Conservation (phyloP, 305 asterid species). For the Fraxinus paxiana region DNA sequence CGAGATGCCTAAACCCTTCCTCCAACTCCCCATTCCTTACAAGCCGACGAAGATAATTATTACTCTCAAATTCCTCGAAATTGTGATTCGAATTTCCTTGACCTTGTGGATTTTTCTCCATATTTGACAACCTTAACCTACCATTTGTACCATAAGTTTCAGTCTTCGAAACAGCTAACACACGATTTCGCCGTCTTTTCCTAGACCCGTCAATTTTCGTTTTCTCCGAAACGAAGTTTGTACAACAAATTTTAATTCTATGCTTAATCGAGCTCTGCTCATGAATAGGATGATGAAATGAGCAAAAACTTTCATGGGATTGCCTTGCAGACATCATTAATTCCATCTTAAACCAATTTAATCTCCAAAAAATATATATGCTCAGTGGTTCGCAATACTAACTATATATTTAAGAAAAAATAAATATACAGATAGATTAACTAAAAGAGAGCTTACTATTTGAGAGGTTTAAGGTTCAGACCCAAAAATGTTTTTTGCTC, state of each 20-base stretch:
- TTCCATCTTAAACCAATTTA: slow-evolving; percentile 40
- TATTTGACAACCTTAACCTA: slow-evolving; percentile 32
- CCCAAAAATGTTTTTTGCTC: background rate
- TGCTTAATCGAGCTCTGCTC: slow-evolving; percentile 20
- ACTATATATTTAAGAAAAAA: background rate
- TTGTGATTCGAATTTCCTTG: slow-evolving; percentile 37
- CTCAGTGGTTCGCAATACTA: background rate
- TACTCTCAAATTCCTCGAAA: slow-evolving; percentile 69
- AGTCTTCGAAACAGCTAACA: slow-evolving; percentile 41
- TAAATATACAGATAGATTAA: background rate
- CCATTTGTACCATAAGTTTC: slow-evolving; percentile 45
- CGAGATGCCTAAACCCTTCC: slow-evolving; percentile 69
- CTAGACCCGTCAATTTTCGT: slow-evolving; percentile 8
- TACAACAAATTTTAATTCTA: slow-evolving; percentile 25
- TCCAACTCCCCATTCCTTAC: slow-evolving; percentile 70
- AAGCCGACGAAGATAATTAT: slow-evolving; percentile 57
- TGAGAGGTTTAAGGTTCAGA: background rate
- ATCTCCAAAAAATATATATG: background rate
- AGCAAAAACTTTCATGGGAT: slow-evolving; percentile 45
- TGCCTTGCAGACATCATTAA: slow-evolving; percentile 49
- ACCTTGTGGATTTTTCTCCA: slow-evolving; percentile 33
- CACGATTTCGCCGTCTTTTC: slow-evolving; percentile 31
- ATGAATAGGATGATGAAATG: slow-evolving; percentile 28
- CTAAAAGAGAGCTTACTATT: background rate
- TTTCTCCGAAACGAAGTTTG: slow-evolving; percentile 30